These are phyloP conservation scores for Ustilago hordei DNA, from an alignment of 1,284 basidiomycete species.

Conservation along the genomic window DNA sequence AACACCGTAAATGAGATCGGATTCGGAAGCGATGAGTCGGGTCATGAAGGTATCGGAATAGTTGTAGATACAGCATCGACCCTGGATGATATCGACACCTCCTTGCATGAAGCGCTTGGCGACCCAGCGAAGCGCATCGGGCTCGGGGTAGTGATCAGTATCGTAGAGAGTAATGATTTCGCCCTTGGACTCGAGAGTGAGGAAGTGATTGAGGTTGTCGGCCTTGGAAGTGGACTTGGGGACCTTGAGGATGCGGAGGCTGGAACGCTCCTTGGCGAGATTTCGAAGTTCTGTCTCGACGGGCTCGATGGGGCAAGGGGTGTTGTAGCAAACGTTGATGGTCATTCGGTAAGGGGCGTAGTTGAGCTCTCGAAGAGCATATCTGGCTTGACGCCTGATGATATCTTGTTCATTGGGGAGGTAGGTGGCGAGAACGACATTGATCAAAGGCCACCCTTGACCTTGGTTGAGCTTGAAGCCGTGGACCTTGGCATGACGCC, in stretches of 20 bases:
- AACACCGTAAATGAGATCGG: slow-evolving; percentile 62
- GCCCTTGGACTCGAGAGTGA: slow-evolving; percentile 53
- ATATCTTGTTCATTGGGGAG: slow-evolving; percentile 62
- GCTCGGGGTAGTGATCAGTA: slow-evolving; percentile 61
- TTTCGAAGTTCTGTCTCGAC: slow-evolving; percentile 52
- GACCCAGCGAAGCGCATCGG: slow-evolving; percentile 59
- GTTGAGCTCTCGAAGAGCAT: slow-evolving; percentile 56
- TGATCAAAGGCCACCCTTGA: slow-evolving; percentile 57
- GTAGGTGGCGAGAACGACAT: slow-evolving; percentile 62
- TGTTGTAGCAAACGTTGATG: slow-evolving; percentile 65
- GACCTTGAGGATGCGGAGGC: slow-evolving; percentile 57
- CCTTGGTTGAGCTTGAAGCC: slow-evolving; percentile 54
- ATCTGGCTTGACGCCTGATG: slow-evolving; percentile 61
- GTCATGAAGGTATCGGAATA: slow-evolving; percentile 55
- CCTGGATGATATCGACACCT: slow-evolving; percentile 64
- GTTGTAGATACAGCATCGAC: slow-evolving; percentile 64
- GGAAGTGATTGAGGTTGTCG: slow-evolving; percentile 63
- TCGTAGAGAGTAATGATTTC: slow-evolving; percentile 62
- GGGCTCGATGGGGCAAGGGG: slow-evolving; percentile 55
- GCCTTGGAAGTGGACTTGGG: slow-evolving; percentile 62
- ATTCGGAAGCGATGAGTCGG: slow-evolving; percentile 57
- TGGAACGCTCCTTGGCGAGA: slow-evolving; percentile 44
- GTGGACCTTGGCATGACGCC: slow-evolving; percentile 49
- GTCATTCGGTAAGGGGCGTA: slow-evolving; percentile 54
- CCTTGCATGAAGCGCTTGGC: slow-evolving; percentile 59